Evolutionary conservation across 148 eudicot species (phyloP).

Genomic region (Nepenthes gracilis): DNA sequence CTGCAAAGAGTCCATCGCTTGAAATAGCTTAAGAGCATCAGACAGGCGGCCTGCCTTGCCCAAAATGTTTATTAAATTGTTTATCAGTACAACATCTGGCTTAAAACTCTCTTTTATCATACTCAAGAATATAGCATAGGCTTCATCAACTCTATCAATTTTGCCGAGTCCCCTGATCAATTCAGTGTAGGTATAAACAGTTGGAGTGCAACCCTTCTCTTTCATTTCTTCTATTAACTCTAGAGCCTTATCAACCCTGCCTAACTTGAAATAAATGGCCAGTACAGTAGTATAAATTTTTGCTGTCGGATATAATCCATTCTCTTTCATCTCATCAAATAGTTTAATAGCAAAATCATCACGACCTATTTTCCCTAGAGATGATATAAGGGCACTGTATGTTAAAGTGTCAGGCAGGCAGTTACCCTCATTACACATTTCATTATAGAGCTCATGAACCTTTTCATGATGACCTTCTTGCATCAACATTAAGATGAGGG

Average conservation of each 20-base stretch:
- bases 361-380: conserved; percentile 69
- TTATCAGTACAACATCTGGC: conserved; percentile 84
- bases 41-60: conserved; percentile 60
- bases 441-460: conserved; percentile 81
- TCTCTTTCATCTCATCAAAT: conserved; percentile 86
- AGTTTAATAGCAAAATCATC: conserved; percentile 67
- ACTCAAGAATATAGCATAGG: conserved; percentile 46
- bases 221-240: conserved; percentile 66
- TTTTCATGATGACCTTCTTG: conserved; percentile 83
- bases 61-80: conserved; percentile 69
- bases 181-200: conserved; percentile 94
- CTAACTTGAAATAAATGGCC: conserved; percentile 59
- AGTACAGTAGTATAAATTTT: conserved; percentile 77
- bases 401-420: conserved; percentile 83
- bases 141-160: conserved; percentile 69
- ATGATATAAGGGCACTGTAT: conserved; percentile 73
- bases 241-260: conserved; percentile 50
- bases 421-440: conserved; percentile 81
- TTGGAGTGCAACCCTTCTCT: conserved; percentile 51
- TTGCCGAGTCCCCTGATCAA: conserved; percentile 76
- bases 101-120: conserved; percentile 72
- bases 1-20: conserved; percentile 54
- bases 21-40: conserved; percentile 71
- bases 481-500: conserved; percentile 77
- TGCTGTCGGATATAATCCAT: conserved; percentile 64